Percentiles rank a stretch among this genome's conserved stretches.
phyloP scores from a whole-genome alignment of 805 yeast species.

The Ogataea zsoltii region DNA sequence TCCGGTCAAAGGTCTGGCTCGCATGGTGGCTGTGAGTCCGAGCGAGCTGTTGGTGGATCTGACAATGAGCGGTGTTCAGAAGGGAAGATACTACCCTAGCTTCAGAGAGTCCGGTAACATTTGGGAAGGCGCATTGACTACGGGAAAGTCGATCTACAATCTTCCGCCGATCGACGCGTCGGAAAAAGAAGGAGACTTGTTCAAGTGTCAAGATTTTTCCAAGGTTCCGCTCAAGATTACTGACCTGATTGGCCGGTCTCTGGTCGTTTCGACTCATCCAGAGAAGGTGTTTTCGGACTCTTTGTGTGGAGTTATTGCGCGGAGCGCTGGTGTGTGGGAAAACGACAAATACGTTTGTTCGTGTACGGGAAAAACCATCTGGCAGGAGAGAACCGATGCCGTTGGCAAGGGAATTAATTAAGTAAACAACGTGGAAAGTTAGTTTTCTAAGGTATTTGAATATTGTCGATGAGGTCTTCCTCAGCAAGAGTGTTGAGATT shows the following conservation, averaged over 20 bases:
- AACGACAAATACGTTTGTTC: slow-evolving; percentile 91
- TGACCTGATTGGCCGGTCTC: slow-evolving; percentile 71
- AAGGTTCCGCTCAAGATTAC: slow-evolving; percentile 47
- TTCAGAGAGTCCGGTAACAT: slow-evolving; percentile 75
- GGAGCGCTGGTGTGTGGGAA: slow-evolving; percentile 98
- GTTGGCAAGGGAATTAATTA: slow-evolving; percentile 51
- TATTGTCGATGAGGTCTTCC: slow-evolving; percentile 20
- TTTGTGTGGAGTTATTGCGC: slow-evolving; percentile 85
- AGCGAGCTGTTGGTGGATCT: slow-evolving; percentile 67
- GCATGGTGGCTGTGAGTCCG: slow-evolving; percentile 68
- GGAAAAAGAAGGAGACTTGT: slow-evolving; percentile 33
- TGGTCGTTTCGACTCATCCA: slow-evolving; percentile 45
- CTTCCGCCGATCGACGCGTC: slow-evolving; percentile 42
- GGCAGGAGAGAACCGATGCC: slow-evolving; percentile 92
- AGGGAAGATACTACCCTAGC: slow-evolving; percentile 69
- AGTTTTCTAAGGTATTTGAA: slow-evolving; percentile 3
- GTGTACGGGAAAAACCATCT: slow-evolving; percentile 91
- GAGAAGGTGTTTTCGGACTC: slow-evolving; percentile 44
- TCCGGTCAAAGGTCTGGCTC: slow-evolving; percentile 83
- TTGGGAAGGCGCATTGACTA: slow-evolving; percentile 66
- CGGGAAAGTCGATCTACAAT: slow-evolving; percentile 54
- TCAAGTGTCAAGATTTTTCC: slow-evolving; percentile 48
- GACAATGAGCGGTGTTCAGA: slow-evolving; percentile 68
- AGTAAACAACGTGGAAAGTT: not conserved
- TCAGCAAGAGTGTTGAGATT: slow-evolving; percentile 13